These are phyloP conservation scores for Grosmannia penicillata DNA, from an alignment of 2,329 filamentous ascomycete genomes.

Conservation along the genomic window DNA sequence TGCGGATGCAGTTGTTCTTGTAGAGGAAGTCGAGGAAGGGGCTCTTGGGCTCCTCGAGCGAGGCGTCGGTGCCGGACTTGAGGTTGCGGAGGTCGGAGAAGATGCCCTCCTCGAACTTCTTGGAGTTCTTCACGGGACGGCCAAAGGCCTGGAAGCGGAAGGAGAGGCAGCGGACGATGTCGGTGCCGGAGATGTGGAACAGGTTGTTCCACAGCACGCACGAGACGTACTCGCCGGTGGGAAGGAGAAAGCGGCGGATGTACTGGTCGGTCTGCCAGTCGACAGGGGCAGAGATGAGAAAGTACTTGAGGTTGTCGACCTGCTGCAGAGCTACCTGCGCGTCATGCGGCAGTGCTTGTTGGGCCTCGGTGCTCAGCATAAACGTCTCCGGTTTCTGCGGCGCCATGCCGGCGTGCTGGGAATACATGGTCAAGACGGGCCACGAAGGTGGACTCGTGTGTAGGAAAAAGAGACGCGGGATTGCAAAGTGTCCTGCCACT, in stretches of 20 bases:
- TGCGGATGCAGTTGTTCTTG: slow-evolving; percentile 99
- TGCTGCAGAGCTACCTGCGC: slow-evolving; percentile 95
- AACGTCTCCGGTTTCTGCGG: slow-evolving; percentile 97
- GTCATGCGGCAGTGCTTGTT: slow-evolving; percentile 90
- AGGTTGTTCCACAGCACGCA: slow-evolving; percentile 99
- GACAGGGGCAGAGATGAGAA: slow-evolving; percentile 94
- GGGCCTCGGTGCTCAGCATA: slow-evolving; percentile 92
- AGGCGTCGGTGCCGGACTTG: slow-evolving; percentile 95
- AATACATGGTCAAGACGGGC: slow-evolving; percentile 46
- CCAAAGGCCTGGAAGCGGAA: slow-evolving; percentile 98
- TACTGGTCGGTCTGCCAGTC: slow-evolving; percentile 97
- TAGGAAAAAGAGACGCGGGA: neutral
- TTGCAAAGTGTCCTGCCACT: neutral
- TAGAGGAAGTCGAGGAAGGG: slow-evolving; percentile 96
- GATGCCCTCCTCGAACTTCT: slow-evolving; percentile 99
- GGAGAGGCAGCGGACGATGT: slow-evolving; percentile 94
- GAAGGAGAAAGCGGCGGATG: slow-evolving; percentile 86
- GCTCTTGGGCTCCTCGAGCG: slow-evolving; percentile 96
- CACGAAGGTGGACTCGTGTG: slow-evolving; percentile 1
- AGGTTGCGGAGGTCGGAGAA: slow-evolving; percentile 97
- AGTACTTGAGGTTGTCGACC: slow-evolving; percentile 98
- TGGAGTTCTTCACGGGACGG: slow-evolving; percentile 96
- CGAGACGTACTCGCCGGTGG: slow-evolving; percentile 96
- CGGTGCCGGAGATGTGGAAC: slow-evolving; percentile 97
- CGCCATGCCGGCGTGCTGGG: slow-evolving; percentile 75